Base-by-base conservation (phyloP, 495 filamentous ascomycete species). In the Tuber magnatum region DNA sequence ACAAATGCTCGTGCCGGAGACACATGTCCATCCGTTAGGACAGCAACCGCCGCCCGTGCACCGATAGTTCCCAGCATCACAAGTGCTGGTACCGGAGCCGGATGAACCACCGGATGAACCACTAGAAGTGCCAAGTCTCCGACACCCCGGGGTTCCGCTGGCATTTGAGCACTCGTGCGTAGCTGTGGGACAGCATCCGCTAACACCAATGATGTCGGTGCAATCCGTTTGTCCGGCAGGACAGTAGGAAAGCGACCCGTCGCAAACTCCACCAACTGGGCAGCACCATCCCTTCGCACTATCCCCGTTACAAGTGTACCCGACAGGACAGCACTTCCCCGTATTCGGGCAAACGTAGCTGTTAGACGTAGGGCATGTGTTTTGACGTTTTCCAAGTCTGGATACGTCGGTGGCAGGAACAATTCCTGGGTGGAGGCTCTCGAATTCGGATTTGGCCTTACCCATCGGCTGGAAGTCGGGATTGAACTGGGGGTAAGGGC, bases 111-210 rank as follows among this genome's bases (percentile, higher is more conserved):
- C 35, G 3, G 42, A 48, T 5, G 22, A n/a, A 7, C 75, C 73
- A 6, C 41, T 24, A 4, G 42, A 46, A 24, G 68, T n/a, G 38
- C 68, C 32, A 32, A 65, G 56, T 65, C 16, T 65, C 42, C n/a
- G 38, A 20, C 75, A 76, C 35, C 71, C 72, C 39, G 24, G 32
- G 35, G 38, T 43, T 18, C 72, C 72, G 32, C 40, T 10, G 5
- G 39, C 40, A 10, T 43, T 70, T 74, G 40, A 46, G 68, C 72
- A 77, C n/a, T 24, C 22, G 14, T 73, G 28, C 5, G 75, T 77
- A 46, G 61, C 75, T 1, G 68, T 48, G 10, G 75, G 75, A n/a
- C 75, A 77, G 28, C 75, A 77, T 71, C 72, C 75, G 22, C 71
- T 70, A 8, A 12, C 28, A 24, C 75, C 75, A 9, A 24, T 61